Evolutionary conservation across 768 basidiomycete genomes (phyloP), one percentile per base, ranked within the genome.

Genomic region (Goffeauzyma gilvescens): DNA sequence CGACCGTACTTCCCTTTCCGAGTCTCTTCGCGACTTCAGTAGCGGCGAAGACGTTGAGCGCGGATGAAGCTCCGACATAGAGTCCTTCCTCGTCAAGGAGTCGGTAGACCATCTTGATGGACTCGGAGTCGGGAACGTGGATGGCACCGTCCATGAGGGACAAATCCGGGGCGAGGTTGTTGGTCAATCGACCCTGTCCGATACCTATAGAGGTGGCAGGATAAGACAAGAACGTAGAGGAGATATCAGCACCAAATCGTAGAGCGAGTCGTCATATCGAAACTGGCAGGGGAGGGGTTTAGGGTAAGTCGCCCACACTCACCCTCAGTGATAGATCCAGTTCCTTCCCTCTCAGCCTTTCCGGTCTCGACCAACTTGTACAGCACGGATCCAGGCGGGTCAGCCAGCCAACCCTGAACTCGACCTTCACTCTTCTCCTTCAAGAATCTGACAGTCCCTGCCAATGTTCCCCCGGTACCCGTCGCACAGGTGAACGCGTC

Each of bases 401-500:
- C 93, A 12, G 93, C 93, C 24, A 98, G 67, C 83, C 83, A 96
- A 41, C 82, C 71, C 65, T 96, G 81, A 8, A 78, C 75, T 35
- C 53, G 51, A 60, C 74, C 79, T 6, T 79, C 81, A 49, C 78
- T 82, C 66, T 73, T 76, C 67, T 93, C 85, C 63, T 79, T 81
- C 60, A 98, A 60, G 57, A 72, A 82, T 53, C 73, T 75, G 8
- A 87, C 84, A 2, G 75, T 74, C 25, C 93, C 93, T 6, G 90
- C 89, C 14, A 98, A 68, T 0, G 90, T 95, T 0, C 93, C 93
- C 5, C 90, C 93, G 0, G 93, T 98, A 0, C 93, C 93, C 0
- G 93, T 95, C 17, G 85, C 66, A 58, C 89, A 95, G 42, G 84
- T 72, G 66, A 98, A 98, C n/a, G 71, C 93, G 55, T 93, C 80